Percentiles rank a stretch among this genome's conserved stretches.
These are phyloP conservation scores for Microbotryum lychnidis-dioicae DNA, from an alignment of 1,284 basidiomycete genomes.

Conservation along the genomic window DNA sequence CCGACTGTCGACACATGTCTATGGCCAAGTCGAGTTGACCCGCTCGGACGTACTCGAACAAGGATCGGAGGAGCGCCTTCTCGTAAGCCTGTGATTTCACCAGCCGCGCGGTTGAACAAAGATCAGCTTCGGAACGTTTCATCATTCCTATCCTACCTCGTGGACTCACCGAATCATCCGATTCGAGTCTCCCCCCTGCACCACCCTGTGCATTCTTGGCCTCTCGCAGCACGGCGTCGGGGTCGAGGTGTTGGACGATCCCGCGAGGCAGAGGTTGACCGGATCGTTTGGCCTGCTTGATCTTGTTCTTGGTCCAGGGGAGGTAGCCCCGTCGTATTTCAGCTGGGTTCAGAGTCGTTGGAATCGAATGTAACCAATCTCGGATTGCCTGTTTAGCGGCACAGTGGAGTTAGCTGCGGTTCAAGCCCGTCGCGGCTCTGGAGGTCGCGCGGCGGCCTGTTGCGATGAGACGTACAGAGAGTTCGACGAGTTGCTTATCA, in stretches of 20 bases:
- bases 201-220: constrained; percentile 45
- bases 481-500: constrained; percentile 56
- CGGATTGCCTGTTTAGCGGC: constrained; percentile 45
- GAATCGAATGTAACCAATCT: constrained; percentile 66
- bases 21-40: constrained; percentile 76
- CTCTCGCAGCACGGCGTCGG: constrained; percentile 51
- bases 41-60: constrained; percentile 70
- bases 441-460: background rate
- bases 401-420: background rate
- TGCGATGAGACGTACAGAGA: constrained; percentile 47
- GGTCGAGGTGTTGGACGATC: constrained; percentile 61
- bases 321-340: constrained; percentile 69
- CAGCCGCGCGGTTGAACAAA: background rate
- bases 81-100: constrained; percentile 57
- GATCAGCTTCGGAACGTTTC: no score
- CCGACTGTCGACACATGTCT: constrained; percentile 69
- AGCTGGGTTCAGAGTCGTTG: constrained; percentile 51
- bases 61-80: constrained; percentile 59
- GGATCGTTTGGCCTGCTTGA: constrained; percentile 57
- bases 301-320: constrained; percentile 66
- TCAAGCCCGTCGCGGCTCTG: background rate
- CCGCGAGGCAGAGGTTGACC: constrained; percentile 41
- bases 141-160: no score
- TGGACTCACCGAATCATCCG: constrained; percentile 57
- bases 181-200: constrained; percentile 46